Conservation (phyloP, 768 basidiomycete species). For the Auriscalpium vulgare region DNA sequence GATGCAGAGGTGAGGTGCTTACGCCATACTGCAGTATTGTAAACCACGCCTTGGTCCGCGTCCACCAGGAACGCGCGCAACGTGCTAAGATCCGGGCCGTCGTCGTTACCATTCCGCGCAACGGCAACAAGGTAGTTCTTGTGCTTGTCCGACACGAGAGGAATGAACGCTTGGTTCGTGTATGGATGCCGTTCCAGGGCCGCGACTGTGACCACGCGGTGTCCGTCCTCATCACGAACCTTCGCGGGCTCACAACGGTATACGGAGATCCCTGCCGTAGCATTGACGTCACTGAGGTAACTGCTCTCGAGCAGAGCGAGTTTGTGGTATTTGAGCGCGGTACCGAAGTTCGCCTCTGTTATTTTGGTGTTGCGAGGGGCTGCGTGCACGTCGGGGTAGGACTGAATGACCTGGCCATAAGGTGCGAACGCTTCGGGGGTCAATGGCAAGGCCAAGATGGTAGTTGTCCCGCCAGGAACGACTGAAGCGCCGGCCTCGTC, state of each 20-base stretch:
- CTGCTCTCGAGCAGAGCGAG: constrained; percentile 61
- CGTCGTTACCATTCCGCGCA: constrained; percentile 68
- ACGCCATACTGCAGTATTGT: constrained; percentile 87
- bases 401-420: constrained; percentile 90
- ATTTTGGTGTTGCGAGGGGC: constrained; percentile 59
- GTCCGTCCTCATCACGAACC: constrained; percentile 34
- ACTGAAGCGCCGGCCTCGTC: background rate
- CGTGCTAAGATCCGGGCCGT: constrained; percentile 67
- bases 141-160: constrained; percentile 69
- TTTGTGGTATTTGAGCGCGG: constrained; percentile 91
- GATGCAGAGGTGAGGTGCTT: constrained; percentile 23
- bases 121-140: constrained; percentile 78
- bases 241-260: constrained; percentile 68
- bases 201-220: constrained; percentile 53
- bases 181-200: constrained; percentile 85
- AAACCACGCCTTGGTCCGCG: constrained; percentile 78
- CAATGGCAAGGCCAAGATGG: constrained; percentile 62
- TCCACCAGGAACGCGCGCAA: constrained; percentile 78
- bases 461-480: background rate
- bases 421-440: constrained; percentile 82
- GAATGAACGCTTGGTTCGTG: constrained; percentile 90
- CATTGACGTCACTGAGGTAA: constrained; percentile 52
- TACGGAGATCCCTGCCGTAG: constrained; percentile 68
- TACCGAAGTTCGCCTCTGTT: constrained; percentile 82
- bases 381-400: constrained; percentile 58